Evolutionary conservation across 805 yeast species (phyloP).

Genomic region (Kluyveromyces lactis): DNA sequence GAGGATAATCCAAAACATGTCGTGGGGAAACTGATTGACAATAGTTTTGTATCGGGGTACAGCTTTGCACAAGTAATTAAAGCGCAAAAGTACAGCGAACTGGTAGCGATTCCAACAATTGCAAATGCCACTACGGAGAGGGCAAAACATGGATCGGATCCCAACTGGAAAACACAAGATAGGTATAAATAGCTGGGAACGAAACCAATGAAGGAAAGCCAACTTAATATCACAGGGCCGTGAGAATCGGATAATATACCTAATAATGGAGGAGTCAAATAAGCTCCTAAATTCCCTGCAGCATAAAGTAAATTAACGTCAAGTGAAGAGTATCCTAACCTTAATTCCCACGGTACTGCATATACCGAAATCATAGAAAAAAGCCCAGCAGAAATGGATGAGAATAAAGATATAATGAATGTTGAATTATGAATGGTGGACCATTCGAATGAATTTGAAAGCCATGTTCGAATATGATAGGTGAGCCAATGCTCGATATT

Average conservation of each 20-base stretch:
- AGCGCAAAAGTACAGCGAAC: conserved; percentile 62
- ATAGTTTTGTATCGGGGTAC: conserved; percentile 66
- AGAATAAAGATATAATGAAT: conserved; percentile 46
- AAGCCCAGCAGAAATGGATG: conserved; percentile 76
- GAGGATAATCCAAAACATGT: conserved; percentile 81
- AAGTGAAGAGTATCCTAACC: conserved; percentile 56
- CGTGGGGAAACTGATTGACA: conserved; percentile 84
- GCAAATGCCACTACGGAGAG: conserved; percentile 43
- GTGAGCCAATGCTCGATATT: conserved; percentile 32
- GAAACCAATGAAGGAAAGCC: conserved; percentile 51
- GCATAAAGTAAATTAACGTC: conserved; percentile 69
- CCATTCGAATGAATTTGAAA: conserved; percentile 36
- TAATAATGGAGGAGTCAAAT: conserved; percentile 69
- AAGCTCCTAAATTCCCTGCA: conserved; percentile 70
- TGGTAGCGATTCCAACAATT: conserved; percentile 62
- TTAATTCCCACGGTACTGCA: conserved; percentile 55
- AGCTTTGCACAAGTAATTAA: conserved; percentile 76
- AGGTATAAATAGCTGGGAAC: conserved; percentile 55
- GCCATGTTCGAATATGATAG: conserved; percentile 34
- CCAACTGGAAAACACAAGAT: conserved; percentile 33
- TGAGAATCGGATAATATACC: conserved; percentile 82
- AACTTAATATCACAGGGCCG: conserved; percentile 67
- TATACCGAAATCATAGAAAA: conserved; percentile 76
- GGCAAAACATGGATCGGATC: conserved; percentile 22
- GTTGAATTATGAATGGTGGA: conserved; percentile 38